These are phyloP conservation scores for Tricholoma terreum DNA, from an alignment of 768 basidiomycete genomes.

Conservation along the genomic window DNA sequence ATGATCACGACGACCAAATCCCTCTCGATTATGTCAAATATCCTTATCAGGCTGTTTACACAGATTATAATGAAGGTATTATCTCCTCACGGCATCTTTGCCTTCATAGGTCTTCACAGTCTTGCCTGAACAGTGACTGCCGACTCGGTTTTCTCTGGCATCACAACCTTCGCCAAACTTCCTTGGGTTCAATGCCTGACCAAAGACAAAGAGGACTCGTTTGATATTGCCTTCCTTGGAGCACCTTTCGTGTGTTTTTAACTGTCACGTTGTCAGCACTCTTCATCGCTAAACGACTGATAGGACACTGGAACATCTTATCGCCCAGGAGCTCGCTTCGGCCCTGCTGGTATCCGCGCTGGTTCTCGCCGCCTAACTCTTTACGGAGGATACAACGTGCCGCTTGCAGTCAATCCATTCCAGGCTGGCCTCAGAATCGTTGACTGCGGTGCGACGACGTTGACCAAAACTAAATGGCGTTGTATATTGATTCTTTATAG, in stretches of 20 bases:
- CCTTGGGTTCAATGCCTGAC: constrained; percentile 80
- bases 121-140: constrained; percentile 54
- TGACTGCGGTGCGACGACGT: constrained; percentile 77
- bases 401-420: constrained; percentile 72
- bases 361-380: constrained; percentile 74
- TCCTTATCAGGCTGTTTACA: constrained; percentile 43
- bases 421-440: constrained; percentile 63
- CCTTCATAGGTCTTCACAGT: neutral
- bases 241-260: constrained; percentile 61
- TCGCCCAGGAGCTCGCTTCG: constrained; percentile 81
- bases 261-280: neutral
- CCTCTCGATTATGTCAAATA: constrained; percentile 67
- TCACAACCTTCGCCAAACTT: constrained; percentile 84
- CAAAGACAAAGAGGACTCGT: constrained; percentile 49
- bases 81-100: neutral
- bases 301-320: constrained; percentile 76
- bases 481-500: neutral
- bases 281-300: neutral
- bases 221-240: constrained; percentile 83
- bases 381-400: constrained; percentile 78
- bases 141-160: constrained; percentile 78
- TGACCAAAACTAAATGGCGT: constrained; percentile 39
- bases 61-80: constrained; percentile 48
- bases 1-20: constrained; percentile 50
- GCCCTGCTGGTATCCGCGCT: constrained; percentile 78